phyloP scores from a whole-genome alignment of 1,139 yeast genomes.

The Meyerozyma smithsonii region DNA sequence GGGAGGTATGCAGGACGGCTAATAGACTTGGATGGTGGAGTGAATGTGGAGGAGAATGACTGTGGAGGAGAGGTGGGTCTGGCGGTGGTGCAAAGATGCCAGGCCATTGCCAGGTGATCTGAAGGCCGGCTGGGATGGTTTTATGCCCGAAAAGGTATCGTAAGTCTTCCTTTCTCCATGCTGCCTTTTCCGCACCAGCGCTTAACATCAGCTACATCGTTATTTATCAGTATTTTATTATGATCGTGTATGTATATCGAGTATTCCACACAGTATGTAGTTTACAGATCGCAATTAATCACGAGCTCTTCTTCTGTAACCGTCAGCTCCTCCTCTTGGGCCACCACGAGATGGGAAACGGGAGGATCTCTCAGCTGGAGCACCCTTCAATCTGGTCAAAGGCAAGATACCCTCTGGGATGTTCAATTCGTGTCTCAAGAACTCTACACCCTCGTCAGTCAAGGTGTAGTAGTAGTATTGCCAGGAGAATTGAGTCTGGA shows the following conservation, averaged over 20 bases:
- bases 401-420: conserved; percentile 99
- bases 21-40: background rate
- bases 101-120: no score
- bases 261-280: conserved; percentile 4
- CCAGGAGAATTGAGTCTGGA: conserved; percentile 99
- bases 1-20: background rate
- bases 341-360: conserved; percentile 47
- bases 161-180: no score
- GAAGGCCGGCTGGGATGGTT: no score
- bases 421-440: conserved; percentile 97
- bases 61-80: no score
- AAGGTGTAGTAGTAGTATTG: conserved; percentile 99
- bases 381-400: conserved; percentile 94
- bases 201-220: background rate
- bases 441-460: conserved; percentile 99
- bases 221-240: conserved; percentile 1
- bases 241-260: conserved; percentile 4
- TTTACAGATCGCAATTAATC: conserved; percentile 23
- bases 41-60: conserved; percentile 1
- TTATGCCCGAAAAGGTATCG: no score
- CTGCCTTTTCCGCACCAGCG: no score
- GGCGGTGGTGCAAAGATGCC: no score
- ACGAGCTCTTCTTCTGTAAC: conserved; percentile 46
- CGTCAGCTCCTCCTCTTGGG: conserved; percentile 38
- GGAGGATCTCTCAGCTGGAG: conserved; percentile 76